phyloP scores from a whole-genome alignment of 2,329 filamentous ascomycete genomes.

The Alternaria consortialis region DNA sequence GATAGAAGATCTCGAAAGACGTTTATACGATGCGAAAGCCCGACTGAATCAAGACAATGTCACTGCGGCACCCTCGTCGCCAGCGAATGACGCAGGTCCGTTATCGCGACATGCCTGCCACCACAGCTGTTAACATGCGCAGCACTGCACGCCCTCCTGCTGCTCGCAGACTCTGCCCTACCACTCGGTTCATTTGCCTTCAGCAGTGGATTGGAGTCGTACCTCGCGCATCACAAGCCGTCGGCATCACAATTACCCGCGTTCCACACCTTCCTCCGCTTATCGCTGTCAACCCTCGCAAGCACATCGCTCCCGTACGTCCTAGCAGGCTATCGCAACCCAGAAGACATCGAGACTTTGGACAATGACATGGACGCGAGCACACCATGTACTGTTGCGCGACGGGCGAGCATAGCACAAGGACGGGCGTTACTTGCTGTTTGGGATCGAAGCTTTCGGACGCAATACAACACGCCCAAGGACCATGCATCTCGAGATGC shows the following conservation, averaged over 20 bases:
- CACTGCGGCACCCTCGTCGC: constrained; percentile 17
- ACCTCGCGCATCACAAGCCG: constrained; percentile 71
- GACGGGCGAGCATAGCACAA: constrained; percentile 78
- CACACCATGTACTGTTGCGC: constrained; percentile 79
- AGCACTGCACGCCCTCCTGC: constrained; percentile 72
- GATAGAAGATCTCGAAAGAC: constrained; percentile 66
- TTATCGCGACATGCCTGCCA: constrained; percentile 7
- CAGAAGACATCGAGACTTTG: constrained; percentile 62
- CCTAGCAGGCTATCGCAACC: constrained; percentile 70
- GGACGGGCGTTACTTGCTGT: constrained; percentile 77
- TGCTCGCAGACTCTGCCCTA: constrained; percentile 82
- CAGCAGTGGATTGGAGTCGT: constrained; percentile 83
- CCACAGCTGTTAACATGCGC: constrained; percentile 5
- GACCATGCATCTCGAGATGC: not conserved
- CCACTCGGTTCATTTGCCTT: constrained; percentile 89
- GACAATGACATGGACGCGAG: constrained; percentile 82
- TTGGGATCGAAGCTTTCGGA: constrained; percentile 75
- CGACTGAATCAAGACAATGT: constrained; percentile 54
- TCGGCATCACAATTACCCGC: constrained; percentile 50
- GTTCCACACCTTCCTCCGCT: constrained; percentile 72
- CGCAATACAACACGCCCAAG: constrained; percentile 26
- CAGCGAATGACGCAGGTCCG: constrained; percentile 28
- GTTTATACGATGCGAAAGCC: constrained; percentile 57
- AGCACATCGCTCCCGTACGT: constrained; percentile 78
- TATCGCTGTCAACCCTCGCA: constrained; percentile 76